phyloP scores from a whole-genome alignment of 2,329 filamentous ascomycete genomes.

The Coniochaeta sp. region DNA sequence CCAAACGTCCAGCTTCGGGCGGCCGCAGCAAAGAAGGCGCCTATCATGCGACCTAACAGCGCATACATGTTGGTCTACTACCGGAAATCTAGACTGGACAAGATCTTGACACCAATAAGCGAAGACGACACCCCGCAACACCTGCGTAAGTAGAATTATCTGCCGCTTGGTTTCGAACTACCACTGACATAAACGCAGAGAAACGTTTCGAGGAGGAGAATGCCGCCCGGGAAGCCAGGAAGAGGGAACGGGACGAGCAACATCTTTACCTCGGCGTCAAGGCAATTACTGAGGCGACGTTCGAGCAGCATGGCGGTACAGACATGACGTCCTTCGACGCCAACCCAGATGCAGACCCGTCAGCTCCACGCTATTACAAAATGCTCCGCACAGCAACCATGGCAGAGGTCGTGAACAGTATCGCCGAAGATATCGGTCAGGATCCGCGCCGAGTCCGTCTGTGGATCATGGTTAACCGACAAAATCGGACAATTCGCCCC shows the following conservation, averaged over 20 bases:
- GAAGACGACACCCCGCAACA: slow-evolving; percentile 74
- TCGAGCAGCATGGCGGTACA: slow-evolving; percentile 73
- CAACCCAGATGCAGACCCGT: slow-evolving; percentile 47
- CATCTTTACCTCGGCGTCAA: slow-evolving; percentile 86
- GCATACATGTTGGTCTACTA: slow-evolving; percentile 99
- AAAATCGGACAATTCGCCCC: slow-evolving; percentile 92
- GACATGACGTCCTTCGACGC: slow-evolving; percentile 69
- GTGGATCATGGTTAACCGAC: slow-evolving; percentile 97
- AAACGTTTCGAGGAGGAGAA: slow-evolving; percentile 76
- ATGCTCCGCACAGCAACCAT: slow-evolving; percentile 70
- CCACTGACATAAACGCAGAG: slow-evolving; percentile 35
- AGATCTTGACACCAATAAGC: slow-evolving; percentile 71
- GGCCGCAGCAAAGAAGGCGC: slow-evolving; percentile 46
- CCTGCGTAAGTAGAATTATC: slow-evolving; percentile 50
- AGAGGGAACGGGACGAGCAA: slow-evolving; percentile 87
- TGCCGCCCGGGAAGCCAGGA: slow-evolving; percentile 64
- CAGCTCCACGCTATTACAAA: slow-evolving; percentile 66
- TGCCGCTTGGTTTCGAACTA: slow-evolving; percentile 6
- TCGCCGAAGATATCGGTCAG: slow-evolving; percentile 64
- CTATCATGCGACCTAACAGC: slow-evolving; percentile 64
- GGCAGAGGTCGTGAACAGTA: slow-evolving; percentile 61
- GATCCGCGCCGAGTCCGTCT: slow-evolving; percentile 68
- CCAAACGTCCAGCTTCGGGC: slow-evolving; percentile 39
- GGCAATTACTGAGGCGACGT: slow-evolving; percentile 76
- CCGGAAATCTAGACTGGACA: slow-evolving; percentile 75